Conservation (phyloP, 257 asterid species). For the Ilex aquifolium region DNA sequence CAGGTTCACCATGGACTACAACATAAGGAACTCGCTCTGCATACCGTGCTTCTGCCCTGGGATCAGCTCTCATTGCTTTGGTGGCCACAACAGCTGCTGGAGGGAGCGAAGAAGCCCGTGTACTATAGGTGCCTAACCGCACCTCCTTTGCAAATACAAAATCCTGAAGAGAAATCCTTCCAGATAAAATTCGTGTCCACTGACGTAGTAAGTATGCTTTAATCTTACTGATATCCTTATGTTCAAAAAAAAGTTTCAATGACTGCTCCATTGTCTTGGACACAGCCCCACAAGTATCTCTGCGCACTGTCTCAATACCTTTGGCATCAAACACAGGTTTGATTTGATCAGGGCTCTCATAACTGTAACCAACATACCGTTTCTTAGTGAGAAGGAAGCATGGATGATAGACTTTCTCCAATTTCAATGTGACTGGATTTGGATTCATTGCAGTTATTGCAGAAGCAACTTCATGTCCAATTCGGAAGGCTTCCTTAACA, state of each 20-base stretch:
- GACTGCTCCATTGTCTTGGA: slow-evolving; percentile 89
- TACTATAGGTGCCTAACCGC: slow-evolving; percentile 84
- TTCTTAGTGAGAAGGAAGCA: slow-evolving; percentile 97
- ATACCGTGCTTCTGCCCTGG: slow-evolving; percentile 93
- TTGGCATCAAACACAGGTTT: slow-evolving; percentile 87
- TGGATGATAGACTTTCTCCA: slow-evolving; percentile 92
- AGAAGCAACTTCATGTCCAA: slow-evolving; percentile 89
- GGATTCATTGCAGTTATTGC: slow-evolving; percentile 83
- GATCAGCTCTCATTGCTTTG: slow-evolving; percentile 74
- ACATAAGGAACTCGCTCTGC: slow-evolving; percentile 93
- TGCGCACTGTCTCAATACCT: slow-evolving; percentile 91
- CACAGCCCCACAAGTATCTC: slow-evolving; percentile 94
- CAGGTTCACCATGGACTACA: slow-evolving; percentile 93
- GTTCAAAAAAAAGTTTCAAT: slow-evolving; percentile 68
- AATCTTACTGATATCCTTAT: slow-evolving; percentile 59
- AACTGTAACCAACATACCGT: slow-evolving; percentile 94
- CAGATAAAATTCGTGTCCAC: slow-evolving; percentile 80
- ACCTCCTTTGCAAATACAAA: slow-evolving; percentile 95
- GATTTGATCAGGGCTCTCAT: slow-evolving; percentile 73
- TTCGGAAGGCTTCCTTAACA: slow-evolving; percentile 58
- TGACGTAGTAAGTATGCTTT: slow-evolving; percentile 71
- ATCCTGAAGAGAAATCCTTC: slow-evolving; percentile 82
- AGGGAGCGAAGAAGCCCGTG: slow-evolving; percentile 62
- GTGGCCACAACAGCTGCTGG: slow-evolving; percentile 97
- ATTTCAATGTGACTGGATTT: slow-evolving; percentile 69